phyloP scores from a whole-genome alignment of 2,329 filamentous ascomycete species.

The Chrysoporthe cubensis region DNA sequence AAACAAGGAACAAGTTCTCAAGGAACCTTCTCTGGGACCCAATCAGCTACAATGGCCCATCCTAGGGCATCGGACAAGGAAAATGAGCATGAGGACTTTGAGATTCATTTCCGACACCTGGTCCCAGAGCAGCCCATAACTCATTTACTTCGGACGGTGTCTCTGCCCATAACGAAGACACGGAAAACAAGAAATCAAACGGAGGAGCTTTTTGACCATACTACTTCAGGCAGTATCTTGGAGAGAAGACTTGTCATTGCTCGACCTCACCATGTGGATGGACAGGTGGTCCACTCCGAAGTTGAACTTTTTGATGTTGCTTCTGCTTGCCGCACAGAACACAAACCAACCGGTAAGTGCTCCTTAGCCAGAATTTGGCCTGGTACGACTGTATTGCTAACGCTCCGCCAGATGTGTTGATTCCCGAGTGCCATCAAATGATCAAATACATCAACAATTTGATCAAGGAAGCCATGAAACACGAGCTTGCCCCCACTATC shows the following conservation, averaged over 20 bases:
- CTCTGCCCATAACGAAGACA: background rate
- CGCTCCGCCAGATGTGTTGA: background rate
- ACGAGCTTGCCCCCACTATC: too few relatives aligned
- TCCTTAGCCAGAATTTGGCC: background rate
- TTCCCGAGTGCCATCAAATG: too few relatives aligned
- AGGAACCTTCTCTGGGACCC: background rate
- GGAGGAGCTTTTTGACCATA: background rate
- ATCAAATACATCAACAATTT: too few relatives aligned
- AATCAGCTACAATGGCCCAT: too few relatives aligned
- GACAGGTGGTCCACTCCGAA: too few relatives aligned
- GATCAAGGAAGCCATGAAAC: too few relatives aligned
- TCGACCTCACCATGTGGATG: background rate
- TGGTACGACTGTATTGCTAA: background rate
- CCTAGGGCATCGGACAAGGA: too few relatives aligned
- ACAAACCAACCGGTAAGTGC: background rate
- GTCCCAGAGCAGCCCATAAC: background rate
- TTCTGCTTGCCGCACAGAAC: background rate
- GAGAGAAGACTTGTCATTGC: background rate
- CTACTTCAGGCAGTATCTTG: background rate
- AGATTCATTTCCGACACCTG: background rate
- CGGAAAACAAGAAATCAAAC: too few relatives aligned
- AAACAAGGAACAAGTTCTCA: too few relatives aligned
- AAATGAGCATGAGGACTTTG: background rate
- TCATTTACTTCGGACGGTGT: background rate
- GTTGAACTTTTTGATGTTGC: background rate